Percentiles rank a stretch among this genome's conserved stretches.
These are phyloP conservation scores for Capillidium rhysosporum DNA, from an alignment of 371 early-diverging fungal species.

Conservation along the genomic window DNA sequence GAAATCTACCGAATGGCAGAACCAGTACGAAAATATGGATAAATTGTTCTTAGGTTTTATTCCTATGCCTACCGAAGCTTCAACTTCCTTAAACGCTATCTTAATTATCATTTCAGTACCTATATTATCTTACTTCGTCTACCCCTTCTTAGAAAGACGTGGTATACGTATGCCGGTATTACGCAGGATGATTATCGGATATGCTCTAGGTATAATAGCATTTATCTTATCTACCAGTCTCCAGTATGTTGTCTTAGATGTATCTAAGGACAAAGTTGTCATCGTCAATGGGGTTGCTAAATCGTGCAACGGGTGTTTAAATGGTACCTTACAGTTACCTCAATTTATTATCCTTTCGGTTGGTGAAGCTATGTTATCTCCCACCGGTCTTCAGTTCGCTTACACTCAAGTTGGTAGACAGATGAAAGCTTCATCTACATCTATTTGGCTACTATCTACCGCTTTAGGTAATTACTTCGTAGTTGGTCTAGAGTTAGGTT, in stretches of 20 bases:
- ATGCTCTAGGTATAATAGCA: background rate
- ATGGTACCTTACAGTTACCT: slow-evolving; percentile 21
- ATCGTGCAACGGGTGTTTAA: slow-evolving; percentile 9
- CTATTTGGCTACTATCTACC: slow-evolving; percentile 17
- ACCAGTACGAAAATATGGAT: slow-evolving; percentile 13
- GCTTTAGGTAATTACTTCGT: slow-evolving; percentile 10
- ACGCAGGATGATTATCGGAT: background rate
- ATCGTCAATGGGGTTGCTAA: background rate
- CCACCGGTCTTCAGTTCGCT: slow-evolving; percentile 29
- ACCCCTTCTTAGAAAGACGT: slow-evolving; percentile 4
- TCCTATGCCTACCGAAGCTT: background rate
- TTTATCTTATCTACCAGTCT: background rate
- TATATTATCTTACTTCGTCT: background rate
- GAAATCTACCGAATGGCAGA: slow-evolving; percentile 14
- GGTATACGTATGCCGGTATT: background rate
- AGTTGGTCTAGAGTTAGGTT: background rate
- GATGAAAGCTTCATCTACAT: slow-evolving; percentile 11
- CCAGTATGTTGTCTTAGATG: background rate
- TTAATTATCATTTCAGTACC: background rate
- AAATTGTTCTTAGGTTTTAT: slow-evolving; percentile 10
- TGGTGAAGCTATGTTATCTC: slow-evolving; percentile 31
- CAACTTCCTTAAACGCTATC: background rate
- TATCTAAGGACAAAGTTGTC: background rate
- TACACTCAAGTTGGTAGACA: slow-evolving; percentile 5
- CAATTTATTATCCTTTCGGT: slow-evolving; percentile 31